Evolutionary conservation across 768 basidiomycete species (phyloP), one percentile per base, ranked within the genome.

Genomic region (Lactarius trivialis): DNA sequence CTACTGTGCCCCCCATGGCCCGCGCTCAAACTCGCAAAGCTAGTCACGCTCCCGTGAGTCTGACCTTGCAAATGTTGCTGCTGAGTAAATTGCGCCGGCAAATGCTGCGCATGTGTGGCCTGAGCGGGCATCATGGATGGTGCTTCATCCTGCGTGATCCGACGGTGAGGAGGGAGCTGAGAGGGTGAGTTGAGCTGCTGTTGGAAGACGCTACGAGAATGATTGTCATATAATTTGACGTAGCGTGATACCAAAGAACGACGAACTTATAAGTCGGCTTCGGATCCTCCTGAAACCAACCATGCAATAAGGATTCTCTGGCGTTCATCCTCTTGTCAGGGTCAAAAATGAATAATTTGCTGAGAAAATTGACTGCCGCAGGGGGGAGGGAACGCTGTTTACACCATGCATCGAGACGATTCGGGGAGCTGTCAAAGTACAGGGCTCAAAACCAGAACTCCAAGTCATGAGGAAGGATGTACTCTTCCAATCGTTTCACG

Each of bases 211-310:
- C 91, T 95, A 36, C 32, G 34, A 15, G 14, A 8, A 37, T 26
- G 9, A 33, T 8, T 14, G 30, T 49, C 21, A 28, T 6, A 19
- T 49, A 9, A 50, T 21, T 33, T 28, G 32, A 7, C 4, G 55
- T 51, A 51, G 17, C 34, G 24, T 37, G 28, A 5, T n/a, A 39
- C 57, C 28, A 52, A 34, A 41, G 24, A 21, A 19, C 60, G 21
- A 12, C 19, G 67, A 66, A 97, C 95, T 96, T 93, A 71, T 79
- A 79, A 19, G 88, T 89, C 2, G 95, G 91, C 49, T 80, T 80
- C 9, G 93, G 93, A 8, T 95, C 95, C 70, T 96, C 93, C 26
- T 82, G 81, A 73, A 98, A 99, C 93, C 95, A 99, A 65, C 82
- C 82, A 72, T 98, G 95, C 21, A 77, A 78, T 1, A 99, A 76